phyloP scores from a whole-genome alignment of 2,329 filamentous ascomycete genomes.

The Xylariaceae sp. region DNA sequence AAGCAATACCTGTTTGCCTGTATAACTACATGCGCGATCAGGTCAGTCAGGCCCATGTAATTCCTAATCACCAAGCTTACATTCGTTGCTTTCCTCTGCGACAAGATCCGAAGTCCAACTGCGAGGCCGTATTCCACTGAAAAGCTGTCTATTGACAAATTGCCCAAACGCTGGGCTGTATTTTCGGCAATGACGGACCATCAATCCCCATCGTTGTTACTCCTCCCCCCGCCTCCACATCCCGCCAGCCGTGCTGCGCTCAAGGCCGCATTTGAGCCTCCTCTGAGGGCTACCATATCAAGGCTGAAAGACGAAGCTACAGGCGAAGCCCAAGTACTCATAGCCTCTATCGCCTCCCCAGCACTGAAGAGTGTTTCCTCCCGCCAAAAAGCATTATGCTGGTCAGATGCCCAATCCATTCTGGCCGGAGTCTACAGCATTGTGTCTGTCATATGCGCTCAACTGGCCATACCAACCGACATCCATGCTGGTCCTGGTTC shows the following conservation, averaged over 20 bases:
- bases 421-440: conserved; percentile 76
- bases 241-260: conserved; percentile 47
- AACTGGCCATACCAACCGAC: conserved; percentile 56
- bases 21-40: too few relatives aligned
- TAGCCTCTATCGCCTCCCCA: conserved; percentile 58
- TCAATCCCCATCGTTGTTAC: conserved; percentile 48
- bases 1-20: too few relatives aligned
- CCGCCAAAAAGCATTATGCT: conserved; percentile 52
- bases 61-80: too few relatives aligned
- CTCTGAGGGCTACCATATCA: conserved; percentile 51
- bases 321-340: conserved; percentile 32
- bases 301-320: conserved; percentile 36
- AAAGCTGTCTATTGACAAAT: too few relatives aligned
- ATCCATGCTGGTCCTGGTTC: conserved; percentile 57
- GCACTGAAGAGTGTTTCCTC: conserved; percentile 50
- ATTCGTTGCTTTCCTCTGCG: too few relatives aligned
- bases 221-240: conserved; percentile 60
- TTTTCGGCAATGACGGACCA: too few relatives aligned
- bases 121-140: too few relatives aligned
- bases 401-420: conserved; percentile 66
- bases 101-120: too few relatives aligned
- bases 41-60: too few relatives aligned
- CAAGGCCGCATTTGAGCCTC: conserved; percentile 55
- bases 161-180: too few relatives aligned
- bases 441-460: conserved; percentile 66